Conservation (phyloP, 2,329 filamentous ascomycete species). For the Fusarium duplospermum region DNA sequence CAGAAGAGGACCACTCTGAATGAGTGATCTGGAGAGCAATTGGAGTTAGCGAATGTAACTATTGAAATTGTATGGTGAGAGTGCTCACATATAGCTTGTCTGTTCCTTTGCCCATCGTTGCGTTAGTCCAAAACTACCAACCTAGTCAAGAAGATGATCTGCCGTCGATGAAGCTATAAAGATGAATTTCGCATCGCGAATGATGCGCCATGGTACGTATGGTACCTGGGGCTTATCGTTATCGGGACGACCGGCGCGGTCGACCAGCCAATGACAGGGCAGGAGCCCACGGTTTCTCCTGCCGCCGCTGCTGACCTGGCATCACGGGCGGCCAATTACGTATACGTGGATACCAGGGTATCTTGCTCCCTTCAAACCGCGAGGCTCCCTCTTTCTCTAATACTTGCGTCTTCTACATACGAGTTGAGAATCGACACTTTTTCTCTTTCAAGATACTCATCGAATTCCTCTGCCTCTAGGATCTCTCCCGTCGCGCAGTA, state of each 20-base stretch:
- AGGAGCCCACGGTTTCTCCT: conserved; percentile 17
- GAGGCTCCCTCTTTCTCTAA: conserved; percentile 22
- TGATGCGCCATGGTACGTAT: conserved; percentile 29
- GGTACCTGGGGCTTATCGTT: conserved; percentile 36
- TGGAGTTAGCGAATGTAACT: neutral
- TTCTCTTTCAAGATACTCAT: neutral
- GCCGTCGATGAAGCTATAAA: conserved; percentile 16
- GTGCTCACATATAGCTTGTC: conserved; percentile 58
- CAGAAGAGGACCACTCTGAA: conserved; percentile 94
- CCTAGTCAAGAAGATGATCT: neutral
- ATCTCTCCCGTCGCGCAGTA: conserved; percentile 1
- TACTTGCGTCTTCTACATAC: neutral
- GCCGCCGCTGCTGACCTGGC: conserved; percentile 40
- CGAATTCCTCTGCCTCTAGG: neutral
- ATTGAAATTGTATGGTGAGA: neutral
- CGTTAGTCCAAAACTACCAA: neutral
- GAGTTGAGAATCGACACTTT: neutral
- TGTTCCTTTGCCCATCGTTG: conserved; percentile 57
- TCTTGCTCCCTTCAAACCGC: conserved; percentile 31
- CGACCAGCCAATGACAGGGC: conserved; percentile 19
- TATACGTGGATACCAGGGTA: conserved; percentile 32
- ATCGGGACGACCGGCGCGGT: neutral
- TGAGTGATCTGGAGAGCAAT: conserved; percentile 77
- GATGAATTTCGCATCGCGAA: conserved; percentile 16
- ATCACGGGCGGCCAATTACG: conserved; percentile 44